Evolutionary conservation across 2,329 filamentous ascomycete species (phyloP).

Genomic region (Penicillium vulpinum): DNA sequence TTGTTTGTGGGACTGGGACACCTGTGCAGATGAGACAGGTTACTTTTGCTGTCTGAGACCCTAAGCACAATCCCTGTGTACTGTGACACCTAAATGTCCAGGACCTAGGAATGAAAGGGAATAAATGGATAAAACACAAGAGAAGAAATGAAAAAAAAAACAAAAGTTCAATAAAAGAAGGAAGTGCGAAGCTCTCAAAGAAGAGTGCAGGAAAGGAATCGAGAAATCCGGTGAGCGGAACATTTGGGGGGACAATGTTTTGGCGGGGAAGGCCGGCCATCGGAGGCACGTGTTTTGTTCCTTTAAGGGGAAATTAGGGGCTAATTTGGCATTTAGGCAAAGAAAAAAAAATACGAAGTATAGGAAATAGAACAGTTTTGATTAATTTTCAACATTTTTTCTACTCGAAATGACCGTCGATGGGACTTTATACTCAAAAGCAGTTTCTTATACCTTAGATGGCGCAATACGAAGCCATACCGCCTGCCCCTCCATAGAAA

Average conservation of each 20-base stretch:
- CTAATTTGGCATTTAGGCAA: background rate
- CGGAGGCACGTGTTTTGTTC: conserved; percentile 33
- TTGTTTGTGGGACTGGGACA: conserved; percentile 13
- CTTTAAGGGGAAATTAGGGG: background rate
- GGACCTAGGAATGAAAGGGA: background rate
- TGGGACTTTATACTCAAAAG: background rate
- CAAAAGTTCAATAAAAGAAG: background rate
- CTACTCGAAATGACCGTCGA: background rate
- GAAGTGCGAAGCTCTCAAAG: conserved; percentile 13
- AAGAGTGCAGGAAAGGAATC: conserved; percentile 11
- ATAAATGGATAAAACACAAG: conserved; percentile 7
- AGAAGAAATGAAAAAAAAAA: conserved; percentile 2
- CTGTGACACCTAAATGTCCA: conserved; percentile 10
- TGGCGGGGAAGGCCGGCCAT: conserved; percentile 30
- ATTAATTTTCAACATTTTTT: background rate
- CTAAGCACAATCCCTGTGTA: conserved; percentile 8
- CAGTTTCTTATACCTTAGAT: background rate
- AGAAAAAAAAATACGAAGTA: background rate
- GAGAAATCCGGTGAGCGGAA: conserved; percentile 14
- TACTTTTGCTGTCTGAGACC: conserved; percentile 7
- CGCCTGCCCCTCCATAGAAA: conserved; percentile 27
- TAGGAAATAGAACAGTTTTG: background rate
- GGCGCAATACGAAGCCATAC: background rate
- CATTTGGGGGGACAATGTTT: conserved; percentile 10
- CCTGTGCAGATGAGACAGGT: conserved; percentile 12